phyloP scores from a whole-genome alignment of 2,329 filamentous ascomycete species.

The Xylariaceae sp. region DNA sequence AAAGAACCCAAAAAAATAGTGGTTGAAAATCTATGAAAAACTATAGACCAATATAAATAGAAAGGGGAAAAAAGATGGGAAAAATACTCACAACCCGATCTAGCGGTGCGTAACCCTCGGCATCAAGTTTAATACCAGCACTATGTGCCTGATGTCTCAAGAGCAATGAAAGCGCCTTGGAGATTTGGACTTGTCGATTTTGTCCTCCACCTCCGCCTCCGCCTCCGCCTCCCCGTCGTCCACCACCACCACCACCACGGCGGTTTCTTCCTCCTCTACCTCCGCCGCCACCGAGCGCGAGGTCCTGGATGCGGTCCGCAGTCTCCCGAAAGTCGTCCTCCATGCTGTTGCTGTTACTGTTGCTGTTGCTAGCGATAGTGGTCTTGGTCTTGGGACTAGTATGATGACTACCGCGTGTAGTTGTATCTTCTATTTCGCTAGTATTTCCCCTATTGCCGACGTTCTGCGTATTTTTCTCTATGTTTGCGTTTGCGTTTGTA shows the following conservation, averaged over 20 bases:
- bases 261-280: slow-evolving; percentile 12
- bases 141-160: slow-evolving; percentile 63
- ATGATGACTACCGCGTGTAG: too few species aligned
- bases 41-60: neutral
- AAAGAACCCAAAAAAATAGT: too few species aligned
- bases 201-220: slow-evolving; percentile 43
- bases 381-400: too few species aligned
- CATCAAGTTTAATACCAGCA: slow-evolving; percentile 63
- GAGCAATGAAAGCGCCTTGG: slow-evolving; percentile 60
- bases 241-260: slow-evolving; percentile 27
- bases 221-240: slow-evolving; percentile 37
- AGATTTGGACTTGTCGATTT: slow-evolving; percentile 56
- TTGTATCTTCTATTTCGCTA: too few species aligned
- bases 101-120: slow-evolving; percentile 64
- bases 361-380: too few species aligned
- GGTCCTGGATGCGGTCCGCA: slow-evolving; percentile 22
- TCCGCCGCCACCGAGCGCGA: neutral
- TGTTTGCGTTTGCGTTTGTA: neutral
- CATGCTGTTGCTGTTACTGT: slow-evolving; percentile 4
- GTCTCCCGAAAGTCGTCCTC: slow-evolving; percentile 17
- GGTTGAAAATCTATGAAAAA: too few species aligned
- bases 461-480: neutral
- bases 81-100: slow-evolving; percentile 62
- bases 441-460: too few species aligned
- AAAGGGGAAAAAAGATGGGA: neutral